Conservation (phyloP, 1,139 yeast species). For the Kluyveromyces sp. region DNA sequence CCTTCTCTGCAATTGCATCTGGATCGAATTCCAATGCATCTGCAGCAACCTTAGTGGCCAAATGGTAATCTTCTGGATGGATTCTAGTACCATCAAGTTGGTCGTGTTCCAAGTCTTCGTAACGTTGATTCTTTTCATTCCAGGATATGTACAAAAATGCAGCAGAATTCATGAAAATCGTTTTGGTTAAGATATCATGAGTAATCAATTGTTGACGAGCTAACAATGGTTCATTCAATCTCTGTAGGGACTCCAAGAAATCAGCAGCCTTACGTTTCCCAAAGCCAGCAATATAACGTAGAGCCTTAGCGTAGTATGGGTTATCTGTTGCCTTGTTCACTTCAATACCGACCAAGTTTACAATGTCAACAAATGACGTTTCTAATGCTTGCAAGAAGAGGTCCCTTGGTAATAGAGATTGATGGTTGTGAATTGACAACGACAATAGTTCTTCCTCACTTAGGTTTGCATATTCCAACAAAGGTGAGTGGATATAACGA, state of each 20-base stretch:
- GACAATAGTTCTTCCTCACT: slow-evolving; percentile 61
- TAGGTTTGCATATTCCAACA: slow-evolving; percentile 77
- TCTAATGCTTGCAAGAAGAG: slow-evolving; percentile 60
- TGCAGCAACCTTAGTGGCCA: slow-evolving; percentile 95
- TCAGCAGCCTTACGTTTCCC: slow-evolving; percentile 96
- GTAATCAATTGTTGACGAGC: slow-evolving; percentile 68
- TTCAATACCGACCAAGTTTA: slow-evolving; percentile 87
- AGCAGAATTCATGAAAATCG: slow-evolving; percentile 83
- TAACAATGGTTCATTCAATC: slow-evolving; percentile 53
- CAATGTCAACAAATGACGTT: slow-evolving; percentile 80
- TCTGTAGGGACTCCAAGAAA: slow-evolving; percentile 69
- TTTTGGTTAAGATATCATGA: slow-evolving; percentile 68
- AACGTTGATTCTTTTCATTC: slow-evolving; percentile 36
- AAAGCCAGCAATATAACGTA: slow-evolving; percentile 80
- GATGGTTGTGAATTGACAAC: slow-evolving; percentile 68
- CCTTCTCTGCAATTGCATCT: slow-evolving; percentile 79
- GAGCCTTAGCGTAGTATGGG: slow-evolving; percentile 56
- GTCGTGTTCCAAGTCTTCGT: slow-evolving; percentile 60
- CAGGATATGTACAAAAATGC: slow-evolving; percentile 81
- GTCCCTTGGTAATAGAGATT: slow-evolving; percentile 61
- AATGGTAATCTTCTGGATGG: slow-evolving; percentile 94
- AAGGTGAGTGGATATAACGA: slow-evolving; percentile 83
- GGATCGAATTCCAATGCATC: slow-evolving; percentile 96
- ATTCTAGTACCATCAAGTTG: slow-evolving; percentile 89
- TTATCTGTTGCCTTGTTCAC: slow-evolving; percentile 78